phyloP scores from a whole-genome alignment of 108 stramenopile genomes.

The Cyclotella cryptica region DNA sequence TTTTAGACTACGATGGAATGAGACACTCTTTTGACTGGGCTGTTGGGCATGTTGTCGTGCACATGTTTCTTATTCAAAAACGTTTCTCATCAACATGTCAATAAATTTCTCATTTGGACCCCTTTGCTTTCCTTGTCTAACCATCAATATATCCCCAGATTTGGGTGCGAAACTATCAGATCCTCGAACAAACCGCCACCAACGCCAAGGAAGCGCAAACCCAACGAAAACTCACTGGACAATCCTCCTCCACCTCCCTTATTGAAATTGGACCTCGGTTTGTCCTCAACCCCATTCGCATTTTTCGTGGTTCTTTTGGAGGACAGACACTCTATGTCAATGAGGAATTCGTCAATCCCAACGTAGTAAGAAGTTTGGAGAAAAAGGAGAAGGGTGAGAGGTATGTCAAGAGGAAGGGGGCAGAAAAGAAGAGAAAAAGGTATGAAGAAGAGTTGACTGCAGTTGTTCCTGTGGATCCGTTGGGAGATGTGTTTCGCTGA shows the following conservation, averaged over 20 bases:
- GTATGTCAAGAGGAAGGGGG: conserved; percentile 83
- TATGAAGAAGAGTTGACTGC: conserved; percentile 67
- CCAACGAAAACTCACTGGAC: conserved; percentile 77
- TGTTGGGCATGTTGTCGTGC: too few species aligned
- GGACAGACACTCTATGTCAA: conserved; percentile 96
- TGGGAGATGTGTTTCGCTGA: conserved; percentile 74
- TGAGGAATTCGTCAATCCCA: conserved; percentile 93
- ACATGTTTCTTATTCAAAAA: conserved; percentile 1
- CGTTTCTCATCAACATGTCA: not conserved
- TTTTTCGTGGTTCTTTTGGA: conserved; percentile 98
- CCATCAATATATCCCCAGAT: conserved; percentile 62
- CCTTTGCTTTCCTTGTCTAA: conserved; percentile 15
- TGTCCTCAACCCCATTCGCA: conserved; percentile 96
- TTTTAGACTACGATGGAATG: conserved; percentile 93
- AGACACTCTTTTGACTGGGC: too few species aligned
- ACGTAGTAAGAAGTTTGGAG: conserved; percentile 79
- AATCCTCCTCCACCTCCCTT: conserved; percentile 83
- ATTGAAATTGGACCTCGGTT: conserved; percentile 99
- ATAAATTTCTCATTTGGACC: not conserved
- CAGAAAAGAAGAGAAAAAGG: conserved; percentile 79
- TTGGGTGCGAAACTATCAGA: conserved; percentile 99
- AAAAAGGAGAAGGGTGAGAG: conserved; percentile 79
- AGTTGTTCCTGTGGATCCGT: conserved; percentile 83
- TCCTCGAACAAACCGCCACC: conserved; percentile 88
- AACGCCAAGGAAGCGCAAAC: conserved; percentile 82